phyloP scores from a whole-genome alignment of 1,139 yeast genomes.

The Starmera stellimalicola region DNA sequence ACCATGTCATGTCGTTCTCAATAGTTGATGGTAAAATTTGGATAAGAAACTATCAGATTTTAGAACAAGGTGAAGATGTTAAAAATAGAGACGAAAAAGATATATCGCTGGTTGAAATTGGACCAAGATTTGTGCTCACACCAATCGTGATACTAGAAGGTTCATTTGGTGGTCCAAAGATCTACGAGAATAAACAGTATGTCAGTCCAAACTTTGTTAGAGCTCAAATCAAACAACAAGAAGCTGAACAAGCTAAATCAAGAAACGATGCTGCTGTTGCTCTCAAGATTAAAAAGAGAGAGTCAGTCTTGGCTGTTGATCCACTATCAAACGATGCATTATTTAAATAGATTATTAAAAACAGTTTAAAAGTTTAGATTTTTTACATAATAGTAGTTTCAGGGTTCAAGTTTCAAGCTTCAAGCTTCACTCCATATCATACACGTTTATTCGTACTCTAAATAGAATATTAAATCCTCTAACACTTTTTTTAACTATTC shows the following conservation, averaged over 20 bases:
- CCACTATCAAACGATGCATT: conserved; percentile 77
- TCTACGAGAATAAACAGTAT: conserved; percentile 92
- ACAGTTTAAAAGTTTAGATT: neutral
- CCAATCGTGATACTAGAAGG: conserved; percentile 91
- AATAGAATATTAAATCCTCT: too few relatives aligned
- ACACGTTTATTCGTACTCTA: neutral
- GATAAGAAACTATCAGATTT: conserved; percentile 92
- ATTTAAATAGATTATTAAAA: conserved; percentile 43
- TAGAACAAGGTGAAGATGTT: conserved; percentile 52
- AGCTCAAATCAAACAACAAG: conserved; percentile 74
- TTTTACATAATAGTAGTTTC: too few relatives aligned
- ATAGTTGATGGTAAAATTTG: conserved; percentile 91
- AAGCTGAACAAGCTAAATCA: conserved; percentile 69
- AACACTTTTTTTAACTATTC: too few relatives aligned
- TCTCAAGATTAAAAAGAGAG: conserved; percentile 68
- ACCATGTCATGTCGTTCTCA: conserved; percentile 89
- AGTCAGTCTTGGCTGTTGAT: conserved; percentile 64
- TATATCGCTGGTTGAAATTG: conserved; percentile 81
- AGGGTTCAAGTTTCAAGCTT: too few relatives aligned
- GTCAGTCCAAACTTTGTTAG: conserved; percentile 94
- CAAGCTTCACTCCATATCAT: too few relatives aligned
- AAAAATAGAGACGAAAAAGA: conserved; percentile 45
- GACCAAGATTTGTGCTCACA: conserved; percentile 93
- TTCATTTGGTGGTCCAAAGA: conserved; percentile 96
- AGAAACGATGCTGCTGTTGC: conserved; percentile 77